These are phyloP conservation scores for Mortierella sp. DNA, from an alignment of 371 early-diverging fungal genomes.

Conservation along the genomic window DNA sequence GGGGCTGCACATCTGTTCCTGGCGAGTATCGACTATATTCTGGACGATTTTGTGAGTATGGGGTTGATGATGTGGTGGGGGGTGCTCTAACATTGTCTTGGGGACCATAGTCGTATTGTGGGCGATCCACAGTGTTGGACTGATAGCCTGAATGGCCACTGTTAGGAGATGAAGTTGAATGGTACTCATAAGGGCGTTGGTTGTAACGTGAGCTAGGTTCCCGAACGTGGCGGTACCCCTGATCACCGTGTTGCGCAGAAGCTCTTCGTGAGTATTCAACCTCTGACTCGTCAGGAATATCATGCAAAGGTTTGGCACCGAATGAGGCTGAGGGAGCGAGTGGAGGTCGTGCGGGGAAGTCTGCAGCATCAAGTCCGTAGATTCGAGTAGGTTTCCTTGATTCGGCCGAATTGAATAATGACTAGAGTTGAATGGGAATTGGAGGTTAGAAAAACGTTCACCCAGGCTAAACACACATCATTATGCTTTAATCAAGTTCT, in stretches of 20 bases:
- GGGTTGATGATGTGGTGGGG: neutral
- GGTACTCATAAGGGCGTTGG: slow-evolving; percentile 13
- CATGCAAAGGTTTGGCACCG: slow-evolving; percentile 25
- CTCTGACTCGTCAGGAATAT: slow-evolving; percentile 22
- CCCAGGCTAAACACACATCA: neutral
- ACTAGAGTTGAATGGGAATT: neutral
- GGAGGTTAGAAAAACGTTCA: neutral
- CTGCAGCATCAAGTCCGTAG: slow-evolving; percentile 51
- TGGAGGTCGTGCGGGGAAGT: slow-evolving; percentile 21
- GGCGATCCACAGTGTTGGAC: neutral
- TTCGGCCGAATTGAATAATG: slow-evolving; percentile 14
- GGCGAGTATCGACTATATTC: slow-evolving; percentile 25
- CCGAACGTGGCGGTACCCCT: neutral
- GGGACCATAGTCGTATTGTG: slow-evolving; percentile 12
- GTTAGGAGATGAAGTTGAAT: slow-evolving; percentile 7
- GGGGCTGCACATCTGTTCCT: slow-evolving; percentile 26
- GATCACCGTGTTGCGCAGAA: neutral
- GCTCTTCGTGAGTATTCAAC: slow-evolving; percentile 19
- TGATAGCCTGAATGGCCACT: slow-evolving; percentile 13
- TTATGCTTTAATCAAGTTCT: neutral
- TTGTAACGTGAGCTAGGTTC: slow-evolving; percentile 3
- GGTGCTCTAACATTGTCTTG: slow-evolving; percentile 11
- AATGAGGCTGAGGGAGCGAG: slow-evolving; percentile 27
- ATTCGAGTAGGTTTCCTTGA: slow-evolving; percentile 27
- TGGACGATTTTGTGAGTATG: slow-evolving; percentile 12